Evolutionary conservation across 164 flowering plant species (phyloP).

Genomic region (Liquidambar formosana): DNA sequence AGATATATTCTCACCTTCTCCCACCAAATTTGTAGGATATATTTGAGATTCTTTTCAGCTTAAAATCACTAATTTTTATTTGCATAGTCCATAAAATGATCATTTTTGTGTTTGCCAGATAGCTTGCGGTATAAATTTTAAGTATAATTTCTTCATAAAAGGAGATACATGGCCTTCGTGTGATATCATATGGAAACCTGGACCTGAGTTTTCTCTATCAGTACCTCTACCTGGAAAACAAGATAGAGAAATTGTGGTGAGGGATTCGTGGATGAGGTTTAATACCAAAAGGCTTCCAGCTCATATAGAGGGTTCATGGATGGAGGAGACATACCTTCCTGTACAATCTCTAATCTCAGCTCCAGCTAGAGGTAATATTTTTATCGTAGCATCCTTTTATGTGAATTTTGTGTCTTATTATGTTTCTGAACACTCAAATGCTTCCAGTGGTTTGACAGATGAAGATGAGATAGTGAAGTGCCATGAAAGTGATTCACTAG

Average conservation of each 20-base stretch:
- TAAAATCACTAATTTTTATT: no score
- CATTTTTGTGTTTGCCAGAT: conserved; percentile 39
- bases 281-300: conserved; percentile 26
- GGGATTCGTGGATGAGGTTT: conserved; percentile 60
- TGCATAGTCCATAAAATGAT: no score
- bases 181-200: conserved; percentile 66
- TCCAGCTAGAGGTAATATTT: conserved; percentile 47
- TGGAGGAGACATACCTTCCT: conserved; percentile 37
- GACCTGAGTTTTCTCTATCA: conserved; percentile 62
- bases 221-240: conserved; percentile 34
- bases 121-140: conserved; percentile 48
- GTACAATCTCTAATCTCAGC: conserved; percentile 15
- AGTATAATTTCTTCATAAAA: conserved; percentile 63
- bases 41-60: neutral
- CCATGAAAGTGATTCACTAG: conserved; percentile 23
- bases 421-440: conserved; percentile 86
- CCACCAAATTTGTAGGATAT: neutral
- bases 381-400: neutral
- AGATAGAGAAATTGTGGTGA: conserved; percentile 39
- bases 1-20: neutral
- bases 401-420: conserved; percentile 20
- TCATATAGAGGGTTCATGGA: conserved; percentile 61
- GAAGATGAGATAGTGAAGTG: conserved; percentile 30
- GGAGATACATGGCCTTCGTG: conserved; percentile 46
- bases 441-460: conserved; percentile 92